These are phyloP conservation scores for Digitaria exilis DNA, from an alignment of 202 grass and related monocot genomes.

Conservation along the genomic window DNA sequence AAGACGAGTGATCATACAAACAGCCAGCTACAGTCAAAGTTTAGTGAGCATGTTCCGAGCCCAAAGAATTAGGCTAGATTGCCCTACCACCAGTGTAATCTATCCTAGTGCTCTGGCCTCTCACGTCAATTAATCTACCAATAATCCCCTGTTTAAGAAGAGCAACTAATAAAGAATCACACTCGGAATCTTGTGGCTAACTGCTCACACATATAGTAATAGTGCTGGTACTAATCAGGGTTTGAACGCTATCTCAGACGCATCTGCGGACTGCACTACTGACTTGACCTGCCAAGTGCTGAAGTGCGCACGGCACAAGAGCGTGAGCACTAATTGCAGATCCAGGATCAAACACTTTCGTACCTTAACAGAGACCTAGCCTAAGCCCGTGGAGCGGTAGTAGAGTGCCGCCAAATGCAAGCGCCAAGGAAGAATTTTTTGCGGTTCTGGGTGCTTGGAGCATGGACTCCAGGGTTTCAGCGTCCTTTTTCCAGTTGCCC, in stretches of 20 bases:
- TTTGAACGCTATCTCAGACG: slow-evolving; percentile 55
- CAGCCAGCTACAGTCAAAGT: slow-evolving; percentile 23
- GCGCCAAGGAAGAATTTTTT: slow-evolving; percentile 8
- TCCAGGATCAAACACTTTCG: too few species aligned
- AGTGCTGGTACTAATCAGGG: not conserved
- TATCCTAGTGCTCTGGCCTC: slow-evolving; percentile 1
- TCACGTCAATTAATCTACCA: slow-evolving; percentile 10
- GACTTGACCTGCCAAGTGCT: slow-evolving; percentile 27
- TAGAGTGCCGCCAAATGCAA: slow-evolving; percentile 9
- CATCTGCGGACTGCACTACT: slow-evolving; percentile 20
- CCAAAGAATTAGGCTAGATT: slow-evolving; percentile 46
- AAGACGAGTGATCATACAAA: slow-evolving; percentile 10
- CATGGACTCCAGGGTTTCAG: slow-evolving; percentile 30
- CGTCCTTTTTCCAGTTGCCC: slow-evolving; percentile 27
- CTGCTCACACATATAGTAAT: not conserved
- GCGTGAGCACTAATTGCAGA: not conserved
- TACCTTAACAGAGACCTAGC: not conserved
- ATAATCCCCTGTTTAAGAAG: slow-evolving; percentile 22
- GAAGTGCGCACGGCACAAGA: not conserved
- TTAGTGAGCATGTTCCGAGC: slow-evolving; percentile 32
- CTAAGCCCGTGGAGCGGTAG: not conserved
- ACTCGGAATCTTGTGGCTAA: slow-evolving; percentile 41
- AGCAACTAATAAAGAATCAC: slow-evolving; percentile 9
- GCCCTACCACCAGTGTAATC: slow-evolving; percentile 28
- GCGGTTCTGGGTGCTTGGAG: slow-evolving; percentile 27